Evolutionary conservation across 2,329 filamentous ascomycete genomes (phyloP), one percentile per base, ranked within the genome.

Genomic region (Pestalotiopsis sp.): DNA sequence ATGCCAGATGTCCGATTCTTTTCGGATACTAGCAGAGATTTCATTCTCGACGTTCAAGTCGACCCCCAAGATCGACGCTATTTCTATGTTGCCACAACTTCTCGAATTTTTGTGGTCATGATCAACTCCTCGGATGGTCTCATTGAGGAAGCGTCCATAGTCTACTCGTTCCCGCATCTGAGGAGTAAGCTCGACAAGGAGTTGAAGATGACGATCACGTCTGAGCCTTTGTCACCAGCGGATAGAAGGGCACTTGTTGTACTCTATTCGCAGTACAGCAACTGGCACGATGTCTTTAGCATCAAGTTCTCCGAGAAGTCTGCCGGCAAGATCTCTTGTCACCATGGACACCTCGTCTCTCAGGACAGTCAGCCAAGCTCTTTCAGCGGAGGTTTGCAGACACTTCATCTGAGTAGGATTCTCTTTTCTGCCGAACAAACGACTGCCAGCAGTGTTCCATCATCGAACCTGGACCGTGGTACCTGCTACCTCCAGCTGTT

Each of bases 401-500:
- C 70, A 13, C 68, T 78, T 27, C 71, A 66, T 36, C 52, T 77
- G 61, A 70, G 67, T 69, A 73, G 75, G 62, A 52, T 68, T 27
- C 62, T 67, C 61, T 67, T 73, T 82, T 38, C 36, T 12, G 13
- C 4, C 13, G 7, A 39, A 23, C 59, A 62, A 36, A 13, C 36
- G 38, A 6, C 17, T 12, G 14, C 27, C 0, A 3, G 23, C 11
- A 14, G 6, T 62, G 12, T 39, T 17, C 14, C 59, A 9, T 17
- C 13, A 9, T 3, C 20, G 27, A 7, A 39, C 12, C 38, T 31
- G 17, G 2, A 5, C 31, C 12, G 31, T 17, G 27, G 14, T n/a
- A 13, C 59, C 14, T 36, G 78, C 23, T 86, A 87, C 71, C 87
- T 83, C 66, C 85, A 88, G 69, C 70, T 86, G 14, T 82, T 80